Evolutionary conservation across 306 rosid genomes (phyloP), one percentile per base, ranked within the genome.

Genomic region (Citrullus mucosospermus): DNA sequence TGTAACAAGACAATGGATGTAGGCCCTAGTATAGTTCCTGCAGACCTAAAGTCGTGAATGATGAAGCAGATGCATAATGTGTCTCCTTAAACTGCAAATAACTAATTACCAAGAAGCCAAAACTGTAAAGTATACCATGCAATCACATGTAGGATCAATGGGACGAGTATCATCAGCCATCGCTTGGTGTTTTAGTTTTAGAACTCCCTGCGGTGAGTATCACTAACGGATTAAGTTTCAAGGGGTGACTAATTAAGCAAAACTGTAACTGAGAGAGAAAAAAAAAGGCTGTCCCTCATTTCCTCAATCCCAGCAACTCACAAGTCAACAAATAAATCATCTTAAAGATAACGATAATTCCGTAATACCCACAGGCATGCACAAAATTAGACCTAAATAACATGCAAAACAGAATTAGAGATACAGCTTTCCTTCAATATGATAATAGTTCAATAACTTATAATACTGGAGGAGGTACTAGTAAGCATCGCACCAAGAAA

Each of bases 91-190:
- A 48, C 18, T 16, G 30, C 25, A 38, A 70, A 46, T 72, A 58
- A 18, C 78, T 43, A 78, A 44, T 16, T 20, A 46, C 38, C 46
- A 82, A 59, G 75, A 75, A 76, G 44, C 65, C 60, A 71, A 54
- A 66, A 70, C 56, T n/a, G 69, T 69, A 66, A 82, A 77, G 41
- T 88, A 67, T 90, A 95, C 99, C 97, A 95, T 90, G 77, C 97
- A 95, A 87, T 85, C 63, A 71, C 99, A 95, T 41, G 91, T 78
- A 78, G 97, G 90, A 84, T 95, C 97, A 67, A 95, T 85, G 13
- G 99, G 97, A n/a, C 96, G 90, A 70, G 91, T 90, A 84, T 95
- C 99, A 15, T 95, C 89, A 46, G 97, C 92, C 99, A 95, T 95
- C 12, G 67, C 89, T 58, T 84, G 85, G 81, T 92, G 91, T 82